These are phyloP conservation scores for Aspergillaceae sp. DNA, from an alignment of 2,329 filamentous ascomycete species.

Conservation along the genomic window DNA sequence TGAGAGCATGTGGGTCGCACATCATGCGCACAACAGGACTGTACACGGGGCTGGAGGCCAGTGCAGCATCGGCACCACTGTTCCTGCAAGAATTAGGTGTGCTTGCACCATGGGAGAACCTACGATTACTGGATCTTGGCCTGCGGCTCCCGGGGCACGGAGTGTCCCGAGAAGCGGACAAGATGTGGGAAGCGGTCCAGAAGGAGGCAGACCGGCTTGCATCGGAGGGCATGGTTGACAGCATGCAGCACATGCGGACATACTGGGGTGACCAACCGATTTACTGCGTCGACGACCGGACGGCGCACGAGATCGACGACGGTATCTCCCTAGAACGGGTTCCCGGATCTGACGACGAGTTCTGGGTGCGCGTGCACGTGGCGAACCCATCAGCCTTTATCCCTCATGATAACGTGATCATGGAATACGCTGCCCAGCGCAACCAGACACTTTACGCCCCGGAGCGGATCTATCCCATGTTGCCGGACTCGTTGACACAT, in stretches of 20 bases:
- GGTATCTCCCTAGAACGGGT: conserved; percentile 51
- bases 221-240: conserved; percentile 37
- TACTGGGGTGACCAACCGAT: conserved; percentile 51
- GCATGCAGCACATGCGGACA: conserved; percentile 47
- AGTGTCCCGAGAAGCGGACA: conserved; percentile 22
- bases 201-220: conserved; percentile 17
- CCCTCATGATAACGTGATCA: conserved; percentile 41
- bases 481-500: conserved; percentile 44
- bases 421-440: conserved; percentile 48
- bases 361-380: conserved; percentile 56
- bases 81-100: conserved; percentile 56
- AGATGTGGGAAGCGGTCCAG: conserved; percentile 22
- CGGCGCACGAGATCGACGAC: conserved; percentile 54
- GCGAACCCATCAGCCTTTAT: conserved; percentile 58
- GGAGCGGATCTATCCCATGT: conserved; percentile 49
- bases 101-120: conserved; percentile 51
- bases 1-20: conserved; percentile 45
- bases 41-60: conserved; percentile 40
- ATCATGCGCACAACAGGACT: conserved; percentile 49
- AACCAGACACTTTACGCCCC: conserved; percentile 47
- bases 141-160: conserved; percentile 44
- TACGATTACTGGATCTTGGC: conserved; percentile 42
- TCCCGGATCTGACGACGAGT: conserved; percentile 34
- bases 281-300: conserved; percentile 51
- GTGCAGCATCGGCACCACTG: conserved; percentile 34